phyloP scores from a whole-genome alignment of 371 early-diverging fungal species.

The Apophysomyces elegans region DNA sequence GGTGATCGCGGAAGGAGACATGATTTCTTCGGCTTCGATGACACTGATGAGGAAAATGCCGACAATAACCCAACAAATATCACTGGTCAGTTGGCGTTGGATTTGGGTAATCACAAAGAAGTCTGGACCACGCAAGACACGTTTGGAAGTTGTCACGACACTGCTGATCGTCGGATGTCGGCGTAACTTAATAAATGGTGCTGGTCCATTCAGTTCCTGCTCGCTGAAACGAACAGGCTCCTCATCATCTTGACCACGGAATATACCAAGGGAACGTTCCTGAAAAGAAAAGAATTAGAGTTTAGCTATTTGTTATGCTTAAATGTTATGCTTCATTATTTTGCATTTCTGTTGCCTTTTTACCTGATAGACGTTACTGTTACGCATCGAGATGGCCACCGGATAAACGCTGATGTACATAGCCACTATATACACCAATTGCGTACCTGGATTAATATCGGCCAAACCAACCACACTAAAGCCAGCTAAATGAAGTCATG shows the following conservation, averaged over 20 bases:
- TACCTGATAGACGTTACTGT: constrained; percentile 46
- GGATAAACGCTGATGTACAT: constrained; percentile 48
- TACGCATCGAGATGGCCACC: constrained; percentile 44
- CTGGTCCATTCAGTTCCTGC: constrained; percentile 22
- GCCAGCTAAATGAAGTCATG: constrained; percentile 24
- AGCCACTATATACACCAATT: constrained; percentile 35
- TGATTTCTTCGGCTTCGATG: constrained; percentile 38
- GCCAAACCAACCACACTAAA: constrained; percentile 34
- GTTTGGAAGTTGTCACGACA: constrained; percentile 40
- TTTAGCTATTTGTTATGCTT: too few relatives aligned
- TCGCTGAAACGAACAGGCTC: constrained; percentile 29
- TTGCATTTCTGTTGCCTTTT: not conserved
- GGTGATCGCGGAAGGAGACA: constrained; percentile 45
- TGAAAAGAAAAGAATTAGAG: constrained; percentile 8
- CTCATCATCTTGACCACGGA: constrained; percentile 31
- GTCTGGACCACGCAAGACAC: constrained; percentile 35
- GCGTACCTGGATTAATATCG: constrained; percentile 36
- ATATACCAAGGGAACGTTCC: constrained; percentile 57
- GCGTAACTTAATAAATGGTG: constrained; percentile 32
- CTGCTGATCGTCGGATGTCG: constrained; percentile 20
- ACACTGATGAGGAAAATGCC: constrained; percentile 41
- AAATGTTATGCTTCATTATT: too few relatives aligned
- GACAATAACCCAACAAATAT: constrained; percentile 48
- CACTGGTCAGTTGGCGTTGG: constrained; percentile 47
- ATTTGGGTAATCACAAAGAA: constrained; percentile 52